These are phyloP conservation scores for Leersia perrieri DNA, from an alignment of 176 grass and related monocot genomes.

Conservation along the genomic window DNA sequence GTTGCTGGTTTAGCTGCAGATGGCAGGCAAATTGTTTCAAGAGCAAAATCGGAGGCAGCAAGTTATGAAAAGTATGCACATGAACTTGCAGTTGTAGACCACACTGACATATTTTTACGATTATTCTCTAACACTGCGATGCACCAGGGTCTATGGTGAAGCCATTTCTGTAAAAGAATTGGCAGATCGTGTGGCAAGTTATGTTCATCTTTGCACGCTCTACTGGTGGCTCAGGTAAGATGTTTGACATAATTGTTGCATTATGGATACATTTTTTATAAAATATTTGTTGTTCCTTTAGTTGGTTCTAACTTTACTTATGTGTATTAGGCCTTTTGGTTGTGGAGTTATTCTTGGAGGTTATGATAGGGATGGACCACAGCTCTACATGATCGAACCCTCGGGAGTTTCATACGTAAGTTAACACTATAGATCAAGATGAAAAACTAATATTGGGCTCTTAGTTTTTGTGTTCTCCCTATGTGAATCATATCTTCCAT, in stretches of 20 bases:
- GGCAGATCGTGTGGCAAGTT: slow-evolving; percentile 74
- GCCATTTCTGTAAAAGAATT: slow-evolving; percentile 86
- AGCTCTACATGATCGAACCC: slow-evolving; percentile 81
- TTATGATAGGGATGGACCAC: slow-evolving; percentile 92
- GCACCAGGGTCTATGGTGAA: slow-evolving; percentile 67
- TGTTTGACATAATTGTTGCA: not conserved
- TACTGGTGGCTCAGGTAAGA: slow-evolving; percentile 89
- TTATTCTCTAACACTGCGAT: slow-evolving; percentile 23
- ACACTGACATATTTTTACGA: not conserved
- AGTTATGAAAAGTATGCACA: slow-evolving; percentile 71
- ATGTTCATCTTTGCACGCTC: slow-evolving; percentile 88
- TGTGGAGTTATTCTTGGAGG: slow-evolving; percentile 89
- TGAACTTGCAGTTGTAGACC: not conserved
- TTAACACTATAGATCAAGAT: slow-evolving; percentile 3
- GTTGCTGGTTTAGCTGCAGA: slow-evolving; percentile 83
- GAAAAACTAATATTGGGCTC: not conserved
- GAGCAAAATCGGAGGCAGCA: slow-evolving; percentile 73
- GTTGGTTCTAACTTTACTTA: not conserved
- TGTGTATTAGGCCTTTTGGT: slow-evolving; percentile 57
- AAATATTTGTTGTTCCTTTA: not conserved
- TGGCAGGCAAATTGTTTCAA: slow-evolving; percentile 78
- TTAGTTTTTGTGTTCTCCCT: not conserved
- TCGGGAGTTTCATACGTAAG: slow-evolving; percentile 75
- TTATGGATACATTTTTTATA: slow-evolving; percentile 18
- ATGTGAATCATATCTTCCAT: not conserved